A percentile compares a stretch with the other conserved stretches of the same genome.
Conservation (phyloP, 345 rosid species). For the Sonneratia alba region DNA sequence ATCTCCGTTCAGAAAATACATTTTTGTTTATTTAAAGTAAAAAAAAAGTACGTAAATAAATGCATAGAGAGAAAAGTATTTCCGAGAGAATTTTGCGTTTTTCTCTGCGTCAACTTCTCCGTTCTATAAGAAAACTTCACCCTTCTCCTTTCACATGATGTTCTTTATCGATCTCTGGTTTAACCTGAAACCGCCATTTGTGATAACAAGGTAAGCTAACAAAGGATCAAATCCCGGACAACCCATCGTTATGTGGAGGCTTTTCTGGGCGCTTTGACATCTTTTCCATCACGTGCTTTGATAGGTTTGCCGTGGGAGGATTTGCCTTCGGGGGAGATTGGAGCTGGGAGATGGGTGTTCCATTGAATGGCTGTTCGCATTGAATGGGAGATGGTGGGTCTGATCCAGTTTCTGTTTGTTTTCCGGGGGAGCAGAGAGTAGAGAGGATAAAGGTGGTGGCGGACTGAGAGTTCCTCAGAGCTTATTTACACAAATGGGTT, state of each 20-base stretch:
- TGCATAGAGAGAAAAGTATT: not conserved
- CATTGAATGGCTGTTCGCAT: not conserved
- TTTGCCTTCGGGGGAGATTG: not conserved
- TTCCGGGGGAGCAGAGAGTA: not conserved
- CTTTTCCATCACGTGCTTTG: not conserved
- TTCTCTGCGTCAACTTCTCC: not conserved
- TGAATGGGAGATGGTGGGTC: not conserved
- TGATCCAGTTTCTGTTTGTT: not conserved
- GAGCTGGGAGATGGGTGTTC: not conserved
- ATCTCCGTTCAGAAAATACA: too few relatives aligned
- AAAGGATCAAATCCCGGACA: not conserved
- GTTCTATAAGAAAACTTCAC: not conserved
- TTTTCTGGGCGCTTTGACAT: not conserved
- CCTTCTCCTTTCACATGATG: not conserved
- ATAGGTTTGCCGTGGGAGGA: not conserved
- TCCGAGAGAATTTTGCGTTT: not conserved
- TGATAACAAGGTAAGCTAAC: not conserved
- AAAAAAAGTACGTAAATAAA: not conserved
- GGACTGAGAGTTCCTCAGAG: not conserved
- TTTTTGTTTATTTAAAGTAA: not conserved
- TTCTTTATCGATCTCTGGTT: not conserved
- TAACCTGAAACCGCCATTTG: not conserved
- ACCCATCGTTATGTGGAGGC: not conserved
- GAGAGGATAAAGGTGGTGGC: not conserved
- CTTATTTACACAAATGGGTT: slow-evolving; percentile 37